Conservation (phyloP, 768 basidiomycete species). For the Polyporus arcularius region DNA sequence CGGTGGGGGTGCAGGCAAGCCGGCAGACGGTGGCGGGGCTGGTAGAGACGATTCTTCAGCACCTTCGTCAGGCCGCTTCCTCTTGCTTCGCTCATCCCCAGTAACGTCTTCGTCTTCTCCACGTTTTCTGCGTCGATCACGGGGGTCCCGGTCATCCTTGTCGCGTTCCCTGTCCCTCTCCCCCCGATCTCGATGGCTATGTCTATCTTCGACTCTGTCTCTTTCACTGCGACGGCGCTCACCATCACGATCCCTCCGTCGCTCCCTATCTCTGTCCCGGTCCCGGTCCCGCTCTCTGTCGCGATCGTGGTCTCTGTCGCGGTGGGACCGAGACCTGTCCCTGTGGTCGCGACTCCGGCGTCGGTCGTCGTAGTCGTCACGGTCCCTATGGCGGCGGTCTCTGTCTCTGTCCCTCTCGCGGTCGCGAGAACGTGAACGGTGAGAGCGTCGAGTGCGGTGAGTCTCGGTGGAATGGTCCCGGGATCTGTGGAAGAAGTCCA, state of each 20-base stretch:
- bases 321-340: conserved; percentile 37
- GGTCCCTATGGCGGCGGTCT: conserved; percentile 53
- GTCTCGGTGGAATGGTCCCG: conserved; percentile 80
- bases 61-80: conserved; percentile 61
- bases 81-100: conserved; percentile 60
- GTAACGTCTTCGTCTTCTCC: conserved; percentile 50
- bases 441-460: conserved; percentile 69
- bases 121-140: conserved; percentile 64
- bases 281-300: conserved; percentile 52
- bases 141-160: conserved; percentile 48
- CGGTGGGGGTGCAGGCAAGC: conserved; percentile 43
- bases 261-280: conserved; percentile 37
- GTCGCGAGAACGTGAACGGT: conserved; percentile 71
- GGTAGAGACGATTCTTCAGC: conserved; percentile 45
- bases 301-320: conserved; percentile 42
- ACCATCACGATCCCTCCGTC: conserved; percentile 43
- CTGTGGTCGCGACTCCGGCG: conserved; percentile 66
- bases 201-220: conserved; percentile 52
- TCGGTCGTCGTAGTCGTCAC: conserved; percentile 53
- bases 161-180: conserved; percentile 42
- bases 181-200: conserved; percentile 52
- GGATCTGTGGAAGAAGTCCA: conserved; percentile 39
- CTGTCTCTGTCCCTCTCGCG: conserved; percentile 42
- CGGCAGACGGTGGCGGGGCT: conserved; percentile 50
- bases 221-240: conserved; percentile 49